Evolutionary conservation across 352 stramenopile genomes (phyloP), one percentile per base, ranked within the genome.

Genomic region (Globisporangium splendens): DNA sequence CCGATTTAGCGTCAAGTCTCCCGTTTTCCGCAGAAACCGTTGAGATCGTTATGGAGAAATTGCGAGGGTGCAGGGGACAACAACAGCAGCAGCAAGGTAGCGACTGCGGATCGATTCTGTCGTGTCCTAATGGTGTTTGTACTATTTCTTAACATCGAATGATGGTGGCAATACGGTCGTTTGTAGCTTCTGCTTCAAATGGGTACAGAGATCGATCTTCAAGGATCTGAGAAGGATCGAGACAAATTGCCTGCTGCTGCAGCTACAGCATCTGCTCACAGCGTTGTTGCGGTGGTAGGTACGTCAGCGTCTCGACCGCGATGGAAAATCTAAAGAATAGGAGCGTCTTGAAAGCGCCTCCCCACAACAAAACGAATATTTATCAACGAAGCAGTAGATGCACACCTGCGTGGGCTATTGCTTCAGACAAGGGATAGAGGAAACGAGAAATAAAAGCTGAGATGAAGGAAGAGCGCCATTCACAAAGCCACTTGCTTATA

Each of bases 11-110:
- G 17, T 68, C 63, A 0, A 87, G 80, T 33, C 46, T 92, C 44
- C 77, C 83, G 11, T 82, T 87, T 38, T 79, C 78, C 17, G 51
- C 79, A 5, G 72, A 81, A 46, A 75, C 73, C 2, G 65, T 88
- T 28, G 70, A 72, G 17, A 69, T 64, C 21, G 86, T 93, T 50
- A 63, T 75, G 58, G 59, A 62, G 5, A 63, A 85, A 48, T 64
- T 84, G 18, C 60, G 60, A 21, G 76, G 68, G 35, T 65, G 70
- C 20, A 51, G 78, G 44, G 46, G 71, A 17, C 62, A 67, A 18
- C 51, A 67, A 46, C n/a, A 28, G 18, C 8, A 61, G 18, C 33
- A 56, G 15, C 38, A 46, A 21, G 13, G n/a, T 12, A 46, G 51
- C 33, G 13, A 50, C 44, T 15, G 46, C 12, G 42, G 21, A 63